Evolutionary conservation across 306 rosid species (phyloP).

Genomic region (Vachellia collinsii): DNA sequence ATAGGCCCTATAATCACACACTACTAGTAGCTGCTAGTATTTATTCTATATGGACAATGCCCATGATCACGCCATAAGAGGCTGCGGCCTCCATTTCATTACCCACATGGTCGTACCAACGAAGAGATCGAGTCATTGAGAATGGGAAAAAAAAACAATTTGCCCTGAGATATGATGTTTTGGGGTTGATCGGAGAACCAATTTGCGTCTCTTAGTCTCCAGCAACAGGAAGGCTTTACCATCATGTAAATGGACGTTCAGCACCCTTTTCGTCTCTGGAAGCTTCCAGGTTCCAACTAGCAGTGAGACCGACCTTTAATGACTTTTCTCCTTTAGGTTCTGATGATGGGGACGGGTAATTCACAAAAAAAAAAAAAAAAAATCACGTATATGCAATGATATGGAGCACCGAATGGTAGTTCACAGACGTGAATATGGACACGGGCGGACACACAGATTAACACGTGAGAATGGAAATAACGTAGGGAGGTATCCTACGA

Average conservation of each 20-base stretch:
- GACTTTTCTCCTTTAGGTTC: not conserved
- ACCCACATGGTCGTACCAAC: no score
- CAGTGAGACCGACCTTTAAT: not conserved
- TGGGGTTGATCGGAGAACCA: no score
- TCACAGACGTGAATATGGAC: not conserved
- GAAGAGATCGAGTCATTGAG: no score
- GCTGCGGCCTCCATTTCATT: no score
- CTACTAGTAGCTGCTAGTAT: not conserved
- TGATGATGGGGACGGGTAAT: not conserved
- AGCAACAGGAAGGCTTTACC: slow-evolving; percentile 1
- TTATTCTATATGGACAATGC: not conserved
- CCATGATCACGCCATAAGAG: not conserved
- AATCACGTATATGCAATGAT: not conserved
- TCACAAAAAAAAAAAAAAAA: not conserved
- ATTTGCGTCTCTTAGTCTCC: not conserved
- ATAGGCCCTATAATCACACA: slow-evolving; percentile 7
- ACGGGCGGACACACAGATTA: no score
- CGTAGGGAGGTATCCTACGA: no score
- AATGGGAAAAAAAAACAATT: no score
- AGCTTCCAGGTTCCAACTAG: not conserved
- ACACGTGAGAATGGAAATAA: no score
- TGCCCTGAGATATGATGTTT: no score
- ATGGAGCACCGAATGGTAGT: not conserved
- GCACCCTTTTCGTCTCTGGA: not conserved
- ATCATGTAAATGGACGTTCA: not conserved